Evolutionary conservation across 306 rosid genomes (phyloP).

Genomic region (Crataegus laevigata): DNA sequence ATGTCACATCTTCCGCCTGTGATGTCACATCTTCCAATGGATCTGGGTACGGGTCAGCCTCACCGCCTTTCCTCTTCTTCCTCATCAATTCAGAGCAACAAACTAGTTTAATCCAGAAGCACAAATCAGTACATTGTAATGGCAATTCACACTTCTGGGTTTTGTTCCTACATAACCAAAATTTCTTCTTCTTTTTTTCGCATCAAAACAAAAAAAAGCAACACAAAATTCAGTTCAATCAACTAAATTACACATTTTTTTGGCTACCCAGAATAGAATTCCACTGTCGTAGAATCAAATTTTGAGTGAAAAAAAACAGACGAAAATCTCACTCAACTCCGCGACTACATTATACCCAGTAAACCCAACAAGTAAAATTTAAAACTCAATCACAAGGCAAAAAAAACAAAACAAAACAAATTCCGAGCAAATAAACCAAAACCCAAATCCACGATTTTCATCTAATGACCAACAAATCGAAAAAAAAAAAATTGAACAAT

Average conservation of each 20-base stretch:
- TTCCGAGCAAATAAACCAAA: background rate
- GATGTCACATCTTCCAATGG: slow-evolving; percentile 32
- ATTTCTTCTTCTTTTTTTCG: background rate
- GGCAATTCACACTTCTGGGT: slow-evolving; percentile 12
- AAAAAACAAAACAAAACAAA: background rate
- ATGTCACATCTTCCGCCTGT: slow-evolving; percentile 20
- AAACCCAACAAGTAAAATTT: background rate
- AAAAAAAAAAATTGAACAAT: background rate
- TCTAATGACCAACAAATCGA: background rate
- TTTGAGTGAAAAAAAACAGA: background rate
- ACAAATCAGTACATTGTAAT: slow-evolving; percentile 9
- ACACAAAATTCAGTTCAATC: slow-evolving; percentile 8
- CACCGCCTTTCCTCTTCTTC: slow-evolving; percentile 96
- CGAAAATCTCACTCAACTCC: background rate
- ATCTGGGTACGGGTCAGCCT: slow-evolving; percentile 39
- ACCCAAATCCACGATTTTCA: background rate
- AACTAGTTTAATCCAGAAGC: slow-evolving; percentile 10
- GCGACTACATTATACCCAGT: background rate
- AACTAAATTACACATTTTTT: background rate
- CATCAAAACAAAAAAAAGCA: background rate
- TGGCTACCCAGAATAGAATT: background rate
- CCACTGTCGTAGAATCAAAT: background rate
- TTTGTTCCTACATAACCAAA: background rate
- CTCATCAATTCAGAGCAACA: slow-evolving; percentile 54
- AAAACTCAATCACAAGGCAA: background rate